Conservation (phyloP, 768 basidiomycete species). For the Hypholoma sublateritium region DNA sequence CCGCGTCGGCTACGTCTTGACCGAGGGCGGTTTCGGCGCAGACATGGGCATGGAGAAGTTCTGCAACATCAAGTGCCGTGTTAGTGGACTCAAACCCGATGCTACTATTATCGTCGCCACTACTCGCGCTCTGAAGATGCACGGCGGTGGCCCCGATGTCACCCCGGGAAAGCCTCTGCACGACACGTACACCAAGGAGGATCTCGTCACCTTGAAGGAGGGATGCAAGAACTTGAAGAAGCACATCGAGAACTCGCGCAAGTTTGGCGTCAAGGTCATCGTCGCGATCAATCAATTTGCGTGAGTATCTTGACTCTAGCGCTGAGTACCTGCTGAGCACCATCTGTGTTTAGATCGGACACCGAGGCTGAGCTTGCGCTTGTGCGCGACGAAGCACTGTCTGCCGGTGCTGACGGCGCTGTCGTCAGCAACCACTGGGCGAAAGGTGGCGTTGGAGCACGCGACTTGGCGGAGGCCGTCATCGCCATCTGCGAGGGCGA, state of each 20-base stretch:
- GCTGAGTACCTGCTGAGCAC: constrained; percentile 1
- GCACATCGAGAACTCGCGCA: constrained; percentile 93
- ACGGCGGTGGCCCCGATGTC: constrained; percentile 96
- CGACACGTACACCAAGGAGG: constrained; percentile 92
- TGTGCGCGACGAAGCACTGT: constrained; percentile 75
- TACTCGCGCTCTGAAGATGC: constrained; percentile 98
- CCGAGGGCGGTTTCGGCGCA: constrained; percentile 97
- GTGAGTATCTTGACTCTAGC: constrained; percentile 45
- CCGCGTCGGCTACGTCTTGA: constrained; percentile 91
- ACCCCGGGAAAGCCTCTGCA: constrained; percentile 93
- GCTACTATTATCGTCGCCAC: constrained; percentile 96
- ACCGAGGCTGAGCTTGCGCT: constrained; percentile 87
- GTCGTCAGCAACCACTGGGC: constrained; percentile 99
- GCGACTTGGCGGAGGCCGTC: constrained; percentile 89
- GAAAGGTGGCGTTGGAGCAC: constrained; percentile 88
- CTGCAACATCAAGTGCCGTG: constrained; percentile 98
- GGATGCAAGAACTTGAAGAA: constrained; percentile 92
- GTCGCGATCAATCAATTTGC: constrained; percentile 95
- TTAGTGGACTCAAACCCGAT: constrained; percentile 90
- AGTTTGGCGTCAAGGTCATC: constrained; percentile 95
- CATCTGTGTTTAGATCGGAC: constrained; percentile 60
- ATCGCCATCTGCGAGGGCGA: constrained; percentile 80
- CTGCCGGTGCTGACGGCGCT: constrained; percentile 90
- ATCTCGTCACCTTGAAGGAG: constrained; percentile 84
- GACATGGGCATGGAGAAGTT: constrained; percentile 99